Percentiles rank a stretch among this genome's conserved stretches.
phyloP scores from a whole-genome alignment of 768 basidiomycete species.

The Cytidiella melzeri region DNA sequence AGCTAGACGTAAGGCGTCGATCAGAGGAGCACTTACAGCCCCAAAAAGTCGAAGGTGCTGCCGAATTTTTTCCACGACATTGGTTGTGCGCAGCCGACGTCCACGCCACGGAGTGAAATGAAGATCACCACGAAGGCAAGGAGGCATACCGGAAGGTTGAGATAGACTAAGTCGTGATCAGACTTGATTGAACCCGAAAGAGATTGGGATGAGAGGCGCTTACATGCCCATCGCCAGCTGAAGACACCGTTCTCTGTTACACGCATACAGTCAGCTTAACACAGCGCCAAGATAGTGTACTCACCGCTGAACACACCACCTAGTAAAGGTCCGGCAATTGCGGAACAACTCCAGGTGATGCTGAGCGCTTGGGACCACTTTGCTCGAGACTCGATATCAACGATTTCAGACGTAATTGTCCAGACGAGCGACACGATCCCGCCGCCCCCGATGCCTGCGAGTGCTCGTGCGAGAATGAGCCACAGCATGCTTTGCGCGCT shows the following conservation, averaged over 20 bases:
- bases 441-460: slow-evolving; percentile 80
- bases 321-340: slow-evolving; percentile 76
- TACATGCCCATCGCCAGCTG: slow-evolving; percentile 85
- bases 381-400: slow-evolving; percentile 60
- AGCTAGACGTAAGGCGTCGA: slow-evolving; percentile 10
- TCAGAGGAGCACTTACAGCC: slow-evolving; percentile 50
- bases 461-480: slow-evolving; percentile 59
- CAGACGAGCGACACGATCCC: slow-evolving; percentile 83
- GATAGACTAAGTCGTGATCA: slow-evolving; percentile 48
- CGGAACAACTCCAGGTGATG: slow-evolving; percentile 82
- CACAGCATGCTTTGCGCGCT: slow-evolving; percentile 56
- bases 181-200: slow-evolving; percentile 12
- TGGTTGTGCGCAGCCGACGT: slow-evolving; percentile 37
- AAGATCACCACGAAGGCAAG: slow-evolving; percentile 51
- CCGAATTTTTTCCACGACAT: slow-evolving; percentile 53
- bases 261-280: slow-evolving; percentile 4
- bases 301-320: slow-evolving; percentile 77
- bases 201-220: slow-evolving; percentile 29
- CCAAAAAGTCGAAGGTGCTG: slow-evolving; percentile 67
- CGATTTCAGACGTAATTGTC: slow-evolving; percentile 83
- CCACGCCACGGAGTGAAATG: slow-evolving; percentile 54
- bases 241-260: slow-evolving; percentile 24
- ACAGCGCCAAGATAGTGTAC: slow-evolving; percentile 16
- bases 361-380: slow-evolving; percentile 85
- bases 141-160: slow-evolving; percentile 74